Percentiles rank a stretch among this genome's conserved stretches.
Conservation (phyloP, 306 rosid species). For the Castanea crenata region DNA sequence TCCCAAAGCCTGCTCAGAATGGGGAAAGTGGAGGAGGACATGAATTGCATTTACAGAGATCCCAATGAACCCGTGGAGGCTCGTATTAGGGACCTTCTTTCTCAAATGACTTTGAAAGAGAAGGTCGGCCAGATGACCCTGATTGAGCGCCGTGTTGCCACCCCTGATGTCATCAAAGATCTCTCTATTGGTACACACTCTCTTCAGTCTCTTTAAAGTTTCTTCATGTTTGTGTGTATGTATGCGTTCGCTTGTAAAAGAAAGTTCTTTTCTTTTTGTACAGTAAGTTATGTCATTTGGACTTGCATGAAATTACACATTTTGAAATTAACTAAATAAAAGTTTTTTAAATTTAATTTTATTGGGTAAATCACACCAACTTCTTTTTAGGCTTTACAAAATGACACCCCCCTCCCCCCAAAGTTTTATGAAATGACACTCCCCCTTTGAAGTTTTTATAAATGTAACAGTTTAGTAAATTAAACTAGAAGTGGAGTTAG, state of each 20-base stretch:
- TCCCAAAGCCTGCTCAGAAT: not conserved
- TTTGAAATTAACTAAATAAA: too few relatives aligned
- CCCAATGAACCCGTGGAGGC: constrained; percentile 42
- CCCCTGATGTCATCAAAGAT: constrained; percentile 33
- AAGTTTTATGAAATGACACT: too few relatives aligned
- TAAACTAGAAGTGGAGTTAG: too few relatives aligned
- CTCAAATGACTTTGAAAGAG: constrained; percentile 45
- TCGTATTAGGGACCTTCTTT: constrained; percentile 47
- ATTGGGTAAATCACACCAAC: too few relatives aligned
- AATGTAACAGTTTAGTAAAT: too few relatives aligned
- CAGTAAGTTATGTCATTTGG: not conserved
- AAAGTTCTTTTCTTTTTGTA: not conserved
- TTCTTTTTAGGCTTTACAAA: too few relatives aligned
- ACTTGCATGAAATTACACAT: not conserved
- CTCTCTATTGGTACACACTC: constrained; percentile 28
- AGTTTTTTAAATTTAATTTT: too few relatives aligned
- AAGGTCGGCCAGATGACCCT: constrained; percentile 54
- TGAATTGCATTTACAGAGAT: constrained; percentile 28
- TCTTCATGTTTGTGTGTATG: not conserved
- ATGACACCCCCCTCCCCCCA: too few relatives aligned
- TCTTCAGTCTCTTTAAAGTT: not conserved
- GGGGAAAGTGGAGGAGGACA: constrained; percentile 11
- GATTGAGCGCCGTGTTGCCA: constrained; percentile 44
- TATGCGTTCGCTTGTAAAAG: not conserved
- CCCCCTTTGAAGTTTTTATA: too few relatives aligned